phyloP scores from a whole-genome alignment of 352 stramenopile genomes.

The Pythium oligandrum region DNA sequence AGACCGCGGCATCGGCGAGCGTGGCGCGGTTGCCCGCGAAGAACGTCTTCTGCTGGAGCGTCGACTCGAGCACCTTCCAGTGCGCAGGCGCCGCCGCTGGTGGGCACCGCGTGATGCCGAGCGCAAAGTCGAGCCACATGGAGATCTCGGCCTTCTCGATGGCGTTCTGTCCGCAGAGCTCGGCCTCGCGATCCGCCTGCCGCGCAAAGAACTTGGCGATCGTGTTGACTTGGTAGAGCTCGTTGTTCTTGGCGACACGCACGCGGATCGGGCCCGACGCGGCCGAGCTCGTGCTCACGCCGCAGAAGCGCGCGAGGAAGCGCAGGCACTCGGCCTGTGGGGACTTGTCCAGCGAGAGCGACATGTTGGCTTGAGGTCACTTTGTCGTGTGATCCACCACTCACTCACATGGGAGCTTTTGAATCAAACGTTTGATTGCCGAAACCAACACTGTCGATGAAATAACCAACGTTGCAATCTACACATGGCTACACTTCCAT shows the following conservation, averaged over 20 bases:
- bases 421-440: slow-evolving; percentile 9
- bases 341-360: slow-evolving; percentile 79
- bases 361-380: slow-evolving; percentile 32
- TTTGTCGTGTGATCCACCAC: no score
- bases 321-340: slow-evolving; percentile 65
- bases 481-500: slow-evolving; percentile 7
- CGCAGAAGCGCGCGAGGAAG: slow-evolving; percentile 80
- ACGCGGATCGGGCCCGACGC: slow-evolving; percentile 69
- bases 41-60: slow-evolving; percentile 58
- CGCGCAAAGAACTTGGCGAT: slow-evolving; percentile 79
- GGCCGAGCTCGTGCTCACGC: slow-evolving; percentile 67
- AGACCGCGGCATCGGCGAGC: slow-evolving; percentile 74
- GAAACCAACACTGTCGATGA: not conserved
- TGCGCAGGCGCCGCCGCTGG: slow-evolving; percentile 29
- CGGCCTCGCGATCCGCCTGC: slow-evolving; percentile 63
- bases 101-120: slow-evolving; percentile 37
- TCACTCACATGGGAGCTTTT: no score
- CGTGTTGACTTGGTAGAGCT: slow-evolving; percentile 65
- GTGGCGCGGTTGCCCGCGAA: slow-evolving; percentile 65
- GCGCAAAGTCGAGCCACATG: slow-evolving; percentile 75
- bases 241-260: slow-evolving; percentile 60
- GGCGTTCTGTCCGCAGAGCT: slow-evolving; percentile 49
- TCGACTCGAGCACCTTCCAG: slow-evolving; percentile 59
- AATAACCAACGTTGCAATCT: slow-evolving; percentile 14
- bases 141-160: slow-evolving; percentile 70